Evolutionary conservation across 495 filamentous ascomycete species (phyloP).

Genomic region (Bacidia rubella): DNA sequence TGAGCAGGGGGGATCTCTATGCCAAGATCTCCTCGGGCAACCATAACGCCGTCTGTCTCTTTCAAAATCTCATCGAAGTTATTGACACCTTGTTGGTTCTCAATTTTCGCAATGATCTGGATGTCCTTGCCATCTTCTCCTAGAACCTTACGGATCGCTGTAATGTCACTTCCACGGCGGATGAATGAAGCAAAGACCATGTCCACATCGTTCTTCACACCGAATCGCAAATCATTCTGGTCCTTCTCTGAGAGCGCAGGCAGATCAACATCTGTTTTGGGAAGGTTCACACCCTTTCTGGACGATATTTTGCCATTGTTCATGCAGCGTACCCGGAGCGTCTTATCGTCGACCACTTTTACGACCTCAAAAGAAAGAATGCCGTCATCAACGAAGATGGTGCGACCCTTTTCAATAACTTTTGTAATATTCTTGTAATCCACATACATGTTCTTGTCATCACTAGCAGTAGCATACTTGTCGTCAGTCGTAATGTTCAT

Average conservation of each 20-base stretch:
- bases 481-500: conserved; percentile 97
- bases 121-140: conserved; percentile 90
- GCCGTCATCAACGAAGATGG: conserved; percentile 97
- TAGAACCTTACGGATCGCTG: conserved; percentile 76
- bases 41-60: conserved; percentile 98
- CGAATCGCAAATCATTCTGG: conserved; percentile 79
- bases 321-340: conserved; percentile 63
- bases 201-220: conserved; percentile 94
- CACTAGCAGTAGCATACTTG: conserved; percentile 70
- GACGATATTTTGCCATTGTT: conserved; percentile 98
- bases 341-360: conserved; percentile 78
- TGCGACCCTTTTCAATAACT: conserved; percentile 82
- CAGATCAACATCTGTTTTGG: conserved; percentile 96
- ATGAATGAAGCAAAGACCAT: conserved; percentile 99
- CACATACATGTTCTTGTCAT: conserved; percentile 92
- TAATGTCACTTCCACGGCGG: conserved; percentile 81
- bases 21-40: conserved; percentile 94
- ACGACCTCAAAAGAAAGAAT: conserved; percentile 91
- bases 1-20: conserved; percentile 97
- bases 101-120: conserved; percentile 99
- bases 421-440: conserved; percentile 99
- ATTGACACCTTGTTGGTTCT: conserved; percentile 98
- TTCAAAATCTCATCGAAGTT: conserved; percentile 96
- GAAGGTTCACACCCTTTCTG: conserved; percentile 96
- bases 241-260: conserved; percentile 98